Percentiles rank a stretch among this genome's conserved stretches.
Conservation (phyloP, 75 land plant species). For the Pinus albicaulis region DNA sequence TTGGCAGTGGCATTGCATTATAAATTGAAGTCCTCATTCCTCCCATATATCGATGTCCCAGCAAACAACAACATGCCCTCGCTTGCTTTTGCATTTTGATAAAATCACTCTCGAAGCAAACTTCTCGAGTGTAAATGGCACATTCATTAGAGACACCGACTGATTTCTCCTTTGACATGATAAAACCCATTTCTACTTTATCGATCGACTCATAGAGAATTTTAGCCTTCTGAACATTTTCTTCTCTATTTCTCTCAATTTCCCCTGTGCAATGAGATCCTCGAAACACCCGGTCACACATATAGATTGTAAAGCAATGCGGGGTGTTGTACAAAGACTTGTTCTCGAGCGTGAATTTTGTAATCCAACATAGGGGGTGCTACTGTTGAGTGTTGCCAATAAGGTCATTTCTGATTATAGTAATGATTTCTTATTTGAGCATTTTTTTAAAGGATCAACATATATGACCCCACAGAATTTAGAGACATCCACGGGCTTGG, state of each 20-base stretch:
- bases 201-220: constrained; percentile 86
- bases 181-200: constrained; percentile 75
- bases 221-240: constrained; percentile 76
- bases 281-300: constrained; percentile 94
- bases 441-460: constrained; percentile 97
- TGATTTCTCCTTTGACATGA: constrained; percentile 80
- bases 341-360: too few relatives aligned
- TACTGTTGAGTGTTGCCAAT: constrained; percentile 67
- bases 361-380: too few relatives aligned
- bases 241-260: constrained; percentile 75
- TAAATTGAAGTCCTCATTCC: too few relatives aligned
- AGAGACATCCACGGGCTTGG: constrained; percentile 93
- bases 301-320: constrained; percentile 83
- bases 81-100: too few relatives aligned
- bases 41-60: too few relatives aligned
- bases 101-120: too few relatives aligned
- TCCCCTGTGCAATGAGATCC: constrained; percentile 82
- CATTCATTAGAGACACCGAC: constrained; percentile 89
- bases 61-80: too few relatives aligned
- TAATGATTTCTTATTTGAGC: constrained; percentile 78
- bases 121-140: too few relatives aligned
- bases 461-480: constrained; percentile 86
- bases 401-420: too few relatives aligned
- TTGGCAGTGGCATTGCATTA: too few relatives aligned
- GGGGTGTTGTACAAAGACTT: too few relatives aligned